Conservation (phyloP, 2,329 filamentous ascomycete species). For the Botryotinia convoluta region DNA sequence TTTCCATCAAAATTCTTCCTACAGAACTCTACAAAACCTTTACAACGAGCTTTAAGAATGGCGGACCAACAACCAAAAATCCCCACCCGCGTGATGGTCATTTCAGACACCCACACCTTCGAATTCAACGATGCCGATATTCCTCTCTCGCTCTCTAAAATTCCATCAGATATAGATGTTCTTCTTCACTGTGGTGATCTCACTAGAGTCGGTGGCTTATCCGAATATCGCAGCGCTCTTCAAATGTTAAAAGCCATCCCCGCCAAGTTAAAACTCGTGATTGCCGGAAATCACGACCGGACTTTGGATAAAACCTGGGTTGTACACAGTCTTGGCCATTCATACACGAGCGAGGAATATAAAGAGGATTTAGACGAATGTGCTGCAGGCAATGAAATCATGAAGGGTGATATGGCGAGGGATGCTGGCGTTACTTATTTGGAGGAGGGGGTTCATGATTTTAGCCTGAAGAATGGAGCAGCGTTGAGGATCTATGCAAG, state of each 20-base stretch:
- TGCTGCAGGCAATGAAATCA: constrained; percentile 26
- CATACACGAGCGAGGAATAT: not conserved
- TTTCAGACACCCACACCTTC: constrained; percentile 37
- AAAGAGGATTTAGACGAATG: constrained; percentile 19
- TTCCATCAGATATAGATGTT: constrained; percentile 33
- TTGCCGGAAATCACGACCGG: constrained; percentile 61
- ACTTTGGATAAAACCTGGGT: constrained; percentile 48
- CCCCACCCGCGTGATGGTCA: constrained; percentile 33
- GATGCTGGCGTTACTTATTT: constrained; percentile 37
- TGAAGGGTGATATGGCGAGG: constrained; percentile 30
- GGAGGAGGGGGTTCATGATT: constrained; percentile 37
- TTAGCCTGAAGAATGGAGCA: constrained; percentile 35
- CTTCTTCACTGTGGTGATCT: constrained; percentile 43
- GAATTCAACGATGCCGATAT: constrained; percentile 27
- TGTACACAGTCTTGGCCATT: not conserved
- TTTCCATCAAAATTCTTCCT: not conserved
- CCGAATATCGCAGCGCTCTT: constrained; percentile 34
- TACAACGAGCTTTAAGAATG: not conserved
- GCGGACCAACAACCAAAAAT: constrained; percentile 17
- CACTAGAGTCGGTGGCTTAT: constrained; percentile 33
- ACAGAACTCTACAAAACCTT: not conserved
- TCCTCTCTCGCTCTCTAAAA: constrained; percentile 35
- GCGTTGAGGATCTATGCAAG: constrained; percentile 38
- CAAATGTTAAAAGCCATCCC: constrained; percentile 39
- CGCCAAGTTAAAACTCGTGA: constrained; percentile 57